phyloP scores from a whole-genome alignment of 2,329 filamentous ascomycete genomes.

The Hypoxylon sp. region DNA sequence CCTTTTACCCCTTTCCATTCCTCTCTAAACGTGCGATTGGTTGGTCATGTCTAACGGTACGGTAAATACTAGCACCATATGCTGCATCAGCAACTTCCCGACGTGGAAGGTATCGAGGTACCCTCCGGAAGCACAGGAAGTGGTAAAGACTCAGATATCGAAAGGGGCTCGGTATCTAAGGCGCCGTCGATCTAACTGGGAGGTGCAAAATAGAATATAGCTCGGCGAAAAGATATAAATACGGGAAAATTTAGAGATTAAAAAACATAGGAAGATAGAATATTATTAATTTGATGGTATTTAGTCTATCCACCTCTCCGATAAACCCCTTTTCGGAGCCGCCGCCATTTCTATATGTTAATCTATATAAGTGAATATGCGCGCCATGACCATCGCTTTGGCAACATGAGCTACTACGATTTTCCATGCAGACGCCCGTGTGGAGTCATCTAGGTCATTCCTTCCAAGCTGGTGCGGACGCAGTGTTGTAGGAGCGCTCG shows the following conservation, averaged over 20 bases:
- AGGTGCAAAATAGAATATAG: not conserved
- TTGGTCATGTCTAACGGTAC: constrained; percentile 12
- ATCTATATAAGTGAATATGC: too few species aligned
- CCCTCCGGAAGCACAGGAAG: not conserved
- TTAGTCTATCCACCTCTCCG: too few species aligned
- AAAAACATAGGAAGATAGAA: not conserved
- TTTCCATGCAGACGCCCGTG: too few species aligned
- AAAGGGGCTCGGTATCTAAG: constrained; percentile 48
- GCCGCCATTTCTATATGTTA: too few species aligned
- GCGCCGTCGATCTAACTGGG: constrained; percentile 26
- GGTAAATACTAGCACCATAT: constrained; percentile 47
- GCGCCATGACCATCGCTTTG: too few species aligned
- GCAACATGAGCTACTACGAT: too few species aligned
- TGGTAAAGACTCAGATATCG: constrained; percentile 43
- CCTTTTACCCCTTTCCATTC: not conserved
- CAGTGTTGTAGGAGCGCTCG: too few species aligned
- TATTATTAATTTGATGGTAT: too few species aligned
- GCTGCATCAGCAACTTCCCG: constrained; percentile 44
- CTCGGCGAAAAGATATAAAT: not conserved
- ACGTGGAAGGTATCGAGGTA: constrained; percentile 42
- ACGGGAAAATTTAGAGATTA: not conserved
- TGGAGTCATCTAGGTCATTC: too few species aligned
- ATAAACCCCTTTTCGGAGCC: too few species aligned
- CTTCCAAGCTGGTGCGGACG: too few species aligned
- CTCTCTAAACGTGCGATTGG: not conserved